A percentile compares a stretch with the other conserved stretches of the same genome.
These are phyloP conservation scores for Pontederia crassipes DNA, from an alignment of 176 grass and related monocot genomes.

Conservation along the genomic window DNA sequence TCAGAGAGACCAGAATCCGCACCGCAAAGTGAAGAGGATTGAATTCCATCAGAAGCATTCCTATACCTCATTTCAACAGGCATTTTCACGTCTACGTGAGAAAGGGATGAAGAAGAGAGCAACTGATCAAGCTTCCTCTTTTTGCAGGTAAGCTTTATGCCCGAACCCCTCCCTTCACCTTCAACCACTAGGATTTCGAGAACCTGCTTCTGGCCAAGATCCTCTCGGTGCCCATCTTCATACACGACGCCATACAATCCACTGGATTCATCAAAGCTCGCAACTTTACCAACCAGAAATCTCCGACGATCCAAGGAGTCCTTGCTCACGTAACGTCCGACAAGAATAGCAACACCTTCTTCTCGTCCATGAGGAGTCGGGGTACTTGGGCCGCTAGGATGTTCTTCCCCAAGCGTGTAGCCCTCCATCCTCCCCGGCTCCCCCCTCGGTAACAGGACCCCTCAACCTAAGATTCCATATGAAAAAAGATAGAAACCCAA, in stretches of 20 bases:
- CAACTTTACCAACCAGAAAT: conserved; percentile 3
- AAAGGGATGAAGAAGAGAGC: conserved; percentile 23
- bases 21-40: conserved; percentile 19
- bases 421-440: too few relatives aligned
- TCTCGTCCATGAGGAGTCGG: too few relatives aligned
- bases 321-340: too few relatives aligned
- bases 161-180: conserved; percentile 29
- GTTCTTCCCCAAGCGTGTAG: too few relatives aligned
- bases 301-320: too few relatives aligned
- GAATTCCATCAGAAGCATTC: conserved; percentile 27
- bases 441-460: too few relatives aligned
- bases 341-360: too few relatives aligned
- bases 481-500: too few relatives aligned
- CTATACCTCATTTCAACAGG: conserved; percentile 14
- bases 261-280: conserved; percentile 16
- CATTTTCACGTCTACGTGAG: conserved; percentile 14
- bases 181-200: conserved; percentile 16
- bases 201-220: conserved; percentile 32
- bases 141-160: conserved; percentile 74
- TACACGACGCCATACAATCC: conserved; percentile 26
- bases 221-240: conserved; percentile 44
- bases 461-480: too few relatives aligned
- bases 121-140: conserved; percentile 84
- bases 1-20: conserved; percentile 49
- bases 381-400: too few relatives aligned